These are phyloP conservation scores for Metschnikowia hibisci DNA, from an alignment of 805 yeast genomes.

Conservation along the genomic window DNA sequence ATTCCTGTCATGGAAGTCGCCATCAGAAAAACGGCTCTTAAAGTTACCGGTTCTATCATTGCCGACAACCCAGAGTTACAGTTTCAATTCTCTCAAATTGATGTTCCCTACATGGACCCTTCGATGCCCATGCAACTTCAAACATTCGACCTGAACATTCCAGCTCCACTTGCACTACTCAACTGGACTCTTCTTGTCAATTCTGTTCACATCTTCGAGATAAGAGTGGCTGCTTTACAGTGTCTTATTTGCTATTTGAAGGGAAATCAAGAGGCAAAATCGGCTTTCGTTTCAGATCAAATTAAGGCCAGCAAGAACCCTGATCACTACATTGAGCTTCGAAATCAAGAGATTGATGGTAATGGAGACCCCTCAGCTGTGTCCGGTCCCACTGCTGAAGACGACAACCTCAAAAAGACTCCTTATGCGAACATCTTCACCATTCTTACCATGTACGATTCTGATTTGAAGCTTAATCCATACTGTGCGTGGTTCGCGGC, in stretches of 20 bases:
- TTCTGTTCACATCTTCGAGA: constrained; percentile 80
- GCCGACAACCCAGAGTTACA: constrained; percentile 66
- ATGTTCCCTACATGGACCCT: constrained; percentile 90
- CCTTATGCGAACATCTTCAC: constrained; percentile 62
- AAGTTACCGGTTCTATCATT: constrained; percentile 75
- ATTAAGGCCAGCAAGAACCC: constrained; percentile 36
- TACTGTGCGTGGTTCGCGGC: constrained; percentile 84
- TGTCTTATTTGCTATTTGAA: constrained; percentile 66
- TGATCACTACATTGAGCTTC: constrained; percentile 20
- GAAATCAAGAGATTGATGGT: constrained; percentile 5
- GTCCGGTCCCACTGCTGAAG: not conserved
- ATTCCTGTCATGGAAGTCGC: constrained; percentile 58
- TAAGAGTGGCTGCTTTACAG: constrained; percentile 67
- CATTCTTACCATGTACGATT: constrained; percentile 72
- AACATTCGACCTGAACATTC: constrained; percentile 39
- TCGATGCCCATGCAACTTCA: constrained; percentile 46
- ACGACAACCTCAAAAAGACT: constrained; percentile 14
- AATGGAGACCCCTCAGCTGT: not conserved
- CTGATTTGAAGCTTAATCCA: constrained; percentile 64
- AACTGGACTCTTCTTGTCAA: constrained; percentile 79
- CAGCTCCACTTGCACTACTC: constrained; percentile 69
- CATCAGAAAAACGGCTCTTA: constrained; percentile 64
- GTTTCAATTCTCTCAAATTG: constrained; percentile 67
- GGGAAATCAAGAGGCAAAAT: constrained; percentile 58
- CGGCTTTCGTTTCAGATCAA: constrained; percentile 65